A percentile compares a stretch with the other conserved stretches of the same genome.
Evolutionary conservation across 2,329 filamentous ascomycete species (phyloP).

Genomic region (Colletotrichum zoysiae): DNA sequence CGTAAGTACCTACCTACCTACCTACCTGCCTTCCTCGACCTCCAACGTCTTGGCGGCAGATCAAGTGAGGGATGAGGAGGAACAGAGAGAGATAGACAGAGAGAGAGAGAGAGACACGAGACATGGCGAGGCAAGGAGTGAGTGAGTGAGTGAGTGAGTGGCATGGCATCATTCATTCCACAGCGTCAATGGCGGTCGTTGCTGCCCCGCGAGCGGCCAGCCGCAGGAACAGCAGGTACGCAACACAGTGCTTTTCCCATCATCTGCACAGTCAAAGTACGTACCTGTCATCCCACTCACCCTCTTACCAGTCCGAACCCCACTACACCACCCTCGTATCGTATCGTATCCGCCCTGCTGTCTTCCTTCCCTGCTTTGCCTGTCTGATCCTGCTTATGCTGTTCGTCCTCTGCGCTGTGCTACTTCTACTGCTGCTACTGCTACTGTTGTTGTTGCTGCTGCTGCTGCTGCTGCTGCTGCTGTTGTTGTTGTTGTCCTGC

Average conservation of each 20-base stretch:
- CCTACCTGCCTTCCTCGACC: background rate
- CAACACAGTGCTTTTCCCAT: background rate
- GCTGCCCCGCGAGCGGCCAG: slow-evolving; percentile 30
- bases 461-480: background rate
- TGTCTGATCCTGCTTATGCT: background rate
- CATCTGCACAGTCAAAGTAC: background rate
- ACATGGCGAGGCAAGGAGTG: background rate
- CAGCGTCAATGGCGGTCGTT: slow-evolving; percentile 19
- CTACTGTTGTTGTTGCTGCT: background rate
- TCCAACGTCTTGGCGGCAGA: background rate
- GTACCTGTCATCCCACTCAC: slow-evolving; percentile 37
- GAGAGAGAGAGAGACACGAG: background rate
- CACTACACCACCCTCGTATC: slow-evolving; percentile 30
- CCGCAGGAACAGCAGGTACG: background rate
- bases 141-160: slow-evolving; percentile 17
- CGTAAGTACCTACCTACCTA: background rate
- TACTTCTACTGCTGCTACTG: too few relatives aligned
- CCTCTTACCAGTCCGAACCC: slow-evolving; percentile 26
- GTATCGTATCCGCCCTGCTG: slow-evolving; percentile 24
- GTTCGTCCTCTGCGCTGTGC: background rate
- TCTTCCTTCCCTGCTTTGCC: background rate
- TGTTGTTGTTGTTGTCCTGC: background rate
- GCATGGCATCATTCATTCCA: slow-evolving; percentile 37
- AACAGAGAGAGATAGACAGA: background rate
- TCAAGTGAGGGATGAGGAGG: background rate